These are phyloP conservation scores for Rhodotorula sp. DNA, from an alignment of 1,284 basidiomycete species.

Conservation along the genomic window DNA sequence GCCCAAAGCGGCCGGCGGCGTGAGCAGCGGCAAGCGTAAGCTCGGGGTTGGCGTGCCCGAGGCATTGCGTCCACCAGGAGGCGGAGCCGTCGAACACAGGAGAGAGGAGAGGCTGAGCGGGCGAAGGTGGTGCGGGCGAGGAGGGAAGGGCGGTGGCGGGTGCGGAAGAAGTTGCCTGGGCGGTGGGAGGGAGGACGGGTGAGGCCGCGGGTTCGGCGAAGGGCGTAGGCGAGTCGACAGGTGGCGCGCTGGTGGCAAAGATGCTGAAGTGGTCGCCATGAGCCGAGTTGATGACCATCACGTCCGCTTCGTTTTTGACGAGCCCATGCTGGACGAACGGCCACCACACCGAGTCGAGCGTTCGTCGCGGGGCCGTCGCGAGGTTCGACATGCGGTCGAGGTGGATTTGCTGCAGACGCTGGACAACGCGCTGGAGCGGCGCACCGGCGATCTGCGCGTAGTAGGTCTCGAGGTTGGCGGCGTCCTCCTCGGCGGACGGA, in stretches of 20 bases:
- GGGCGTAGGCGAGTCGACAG: constrained; percentile 20
- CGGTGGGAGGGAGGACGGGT: constrained; percentile 6
- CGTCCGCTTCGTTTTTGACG: constrained; percentile 67
- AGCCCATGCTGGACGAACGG: constrained; percentile 92
- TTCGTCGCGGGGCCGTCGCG: constrained; percentile 73
- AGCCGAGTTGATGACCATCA: constrained; percentile 91
- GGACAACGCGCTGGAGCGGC: constrained; percentile 57
- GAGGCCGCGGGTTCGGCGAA: constrained; percentile 16
- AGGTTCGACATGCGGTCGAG: constrained; percentile 66
- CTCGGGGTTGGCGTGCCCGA: constrained; percentile 78
- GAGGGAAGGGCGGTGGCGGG: background rate
- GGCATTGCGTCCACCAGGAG: constrained; percentile 96
- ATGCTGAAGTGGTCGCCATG: constrained; percentile 81
- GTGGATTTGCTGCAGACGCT: constrained; percentile 69
- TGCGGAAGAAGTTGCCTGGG: background rate
- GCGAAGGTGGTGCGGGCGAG: background rate
- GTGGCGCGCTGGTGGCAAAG: constrained; percentile 50
- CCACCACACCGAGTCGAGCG: constrained; percentile 87
- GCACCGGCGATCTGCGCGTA: constrained; percentile 57
- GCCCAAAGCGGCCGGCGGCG: constrained; percentile 91
- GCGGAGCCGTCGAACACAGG: constrained; percentile 88
- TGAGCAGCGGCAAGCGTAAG: constrained; percentile 82
- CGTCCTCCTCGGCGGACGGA: constrained; percentile 60
- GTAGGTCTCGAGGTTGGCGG: constrained; percentile 65
- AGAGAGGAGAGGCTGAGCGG: constrained; percentile 56